Base-by-base conservation (phyloP, 768 basidiomycete genomes). In the Fomitopsis pulvina region DNA sequence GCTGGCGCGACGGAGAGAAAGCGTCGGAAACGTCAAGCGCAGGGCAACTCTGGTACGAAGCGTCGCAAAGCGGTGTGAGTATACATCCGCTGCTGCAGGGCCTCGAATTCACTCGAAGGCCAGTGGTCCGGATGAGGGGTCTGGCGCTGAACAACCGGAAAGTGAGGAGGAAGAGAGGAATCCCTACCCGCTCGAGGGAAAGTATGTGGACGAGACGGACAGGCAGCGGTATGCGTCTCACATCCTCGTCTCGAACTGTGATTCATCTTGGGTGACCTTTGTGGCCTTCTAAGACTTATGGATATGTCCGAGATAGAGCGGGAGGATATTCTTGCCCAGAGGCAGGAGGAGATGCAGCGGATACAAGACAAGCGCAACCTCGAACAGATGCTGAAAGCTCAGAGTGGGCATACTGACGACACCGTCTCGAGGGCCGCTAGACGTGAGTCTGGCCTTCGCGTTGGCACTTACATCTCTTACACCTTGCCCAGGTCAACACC, bases 141-240 rank as follows among this genome's bases (percentile, higher is more conserved):
- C 83, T 16, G 80, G 77, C 28, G 55, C 51, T 2, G 70, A 74
- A 34, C 76, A 68, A 20, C 74, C 76, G 10, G 85, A 87, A 58
- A 84, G 80, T 52, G 86, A 87, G 48, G 79, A 78, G 48, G 77
- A 76, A 26, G 75, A 73, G 4, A 62, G 65, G 11, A 85, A 90
- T 56, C 83, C 83, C 3, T 98, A 91, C 63, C 94, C 92, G 0
- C 70, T 96, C 11, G 95, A 98, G 59, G 92, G 91, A 44, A 90
- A 91, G 66, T 98, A 89, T 62, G 78, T 77, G 51, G 84, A 96
- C 60, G 91, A 92, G 58, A 76, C 72, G 11, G 95, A 97, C 66
- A 79, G 86, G 60, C 77, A 84, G 55, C 70, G 75, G 95, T 95
- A 71, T 71, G 87, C 72, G 49, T 29, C 37, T 32, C 41, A 43